A percentile compares a stretch with the other conserved stretches of the same genome.
These are phyloP conservation scores for Penicillium sp. DNA, from an alignment of 2,329 filamentous ascomycete species.

Conservation along the genomic window DNA sequence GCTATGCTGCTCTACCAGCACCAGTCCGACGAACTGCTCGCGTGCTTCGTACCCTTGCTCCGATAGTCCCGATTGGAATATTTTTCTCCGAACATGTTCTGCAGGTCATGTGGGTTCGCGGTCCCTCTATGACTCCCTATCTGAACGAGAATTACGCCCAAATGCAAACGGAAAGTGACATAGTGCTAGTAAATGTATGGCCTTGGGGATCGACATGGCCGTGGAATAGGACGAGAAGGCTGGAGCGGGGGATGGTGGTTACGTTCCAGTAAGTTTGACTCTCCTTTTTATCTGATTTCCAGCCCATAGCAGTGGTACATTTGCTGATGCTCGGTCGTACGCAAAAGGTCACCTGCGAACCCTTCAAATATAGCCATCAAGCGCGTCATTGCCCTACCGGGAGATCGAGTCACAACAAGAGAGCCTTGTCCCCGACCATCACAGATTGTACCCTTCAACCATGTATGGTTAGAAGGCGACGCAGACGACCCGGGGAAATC, in stretches of 20 bases:
- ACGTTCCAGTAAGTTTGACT: slow-evolving; percentile 48
- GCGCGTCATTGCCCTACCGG: slow-evolving; percentile 74
- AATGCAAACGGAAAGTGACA: slow-evolving; percentile 35
- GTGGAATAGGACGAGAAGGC: slow-evolving; percentile 45
- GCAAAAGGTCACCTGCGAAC: slow-evolving; percentile 62
- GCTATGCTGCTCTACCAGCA: slow-evolving; percentile 26
- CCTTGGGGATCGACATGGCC: slow-evolving; percentile 43
- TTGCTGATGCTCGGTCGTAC: neutral
- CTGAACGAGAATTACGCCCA: slow-evolving; percentile 63
- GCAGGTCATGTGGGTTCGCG: slow-evolving; percentile 41
- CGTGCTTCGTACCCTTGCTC: slow-evolving; percentile 26
- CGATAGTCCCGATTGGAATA: slow-evolving; percentile 34
- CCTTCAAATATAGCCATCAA: slow-evolving; percentile 73
- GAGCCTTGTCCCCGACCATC: slow-evolving; percentile 54
- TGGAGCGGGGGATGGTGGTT: slow-evolving; percentile 71
- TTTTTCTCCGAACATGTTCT: slow-evolving; percentile 40
- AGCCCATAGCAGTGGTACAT: neutral
- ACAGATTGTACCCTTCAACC: slow-evolving; percentile 68
- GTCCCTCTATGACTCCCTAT: slow-evolving; percentile 70
- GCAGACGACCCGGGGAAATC: slow-evolving; percentile 62
- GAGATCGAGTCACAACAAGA: slow-evolving; percentile 69
- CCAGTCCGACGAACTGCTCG: slow-evolving; percentile 25
- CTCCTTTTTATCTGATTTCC: neutral
- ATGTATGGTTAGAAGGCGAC: slow-evolving; percentile 95
- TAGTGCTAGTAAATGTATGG: slow-evolving; percentile 42